These are phyloP conservation scores for Gamsiella multidivaricata DNA, from an alignment of 192 early-diverging fungal genomes.

Conservation along the genomic window DNA sequence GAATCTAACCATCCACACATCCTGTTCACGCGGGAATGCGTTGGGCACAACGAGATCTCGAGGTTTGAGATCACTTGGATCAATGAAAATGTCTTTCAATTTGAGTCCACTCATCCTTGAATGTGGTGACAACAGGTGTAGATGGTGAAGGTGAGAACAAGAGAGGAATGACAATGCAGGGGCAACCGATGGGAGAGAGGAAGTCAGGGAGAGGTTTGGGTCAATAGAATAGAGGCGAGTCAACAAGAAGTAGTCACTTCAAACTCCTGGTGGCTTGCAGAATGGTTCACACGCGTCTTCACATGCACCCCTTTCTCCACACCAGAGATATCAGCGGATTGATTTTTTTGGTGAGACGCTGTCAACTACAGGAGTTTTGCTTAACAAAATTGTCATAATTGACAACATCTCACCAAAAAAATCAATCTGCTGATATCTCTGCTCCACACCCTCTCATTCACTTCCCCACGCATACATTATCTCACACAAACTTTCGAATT, in stretches of 20 bases:
- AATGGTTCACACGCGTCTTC: no score
- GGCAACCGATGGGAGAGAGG: no score
- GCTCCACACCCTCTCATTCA: not conserved
- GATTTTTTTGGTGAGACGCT: no score
- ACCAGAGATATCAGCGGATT: not conserved
- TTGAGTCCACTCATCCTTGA: slow-evolving; percentile 9
- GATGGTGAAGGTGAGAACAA: not conserved
- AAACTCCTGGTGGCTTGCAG: no score
- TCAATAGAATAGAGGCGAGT: not conserved
- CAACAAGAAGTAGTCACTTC: not conserved
- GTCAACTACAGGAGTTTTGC: no score
- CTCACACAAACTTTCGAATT: not conserved
- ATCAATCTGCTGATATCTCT: not conserved
- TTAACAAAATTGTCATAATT: no score
- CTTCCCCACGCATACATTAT: not conserved
- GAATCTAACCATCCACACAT: not conserved
- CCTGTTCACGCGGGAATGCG: slow-evolving; percentile 3
- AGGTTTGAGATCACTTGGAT: slow-evolving; percentile 13
- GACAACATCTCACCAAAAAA: no score
- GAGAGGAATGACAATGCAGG: not conserved
- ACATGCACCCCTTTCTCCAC: no score
- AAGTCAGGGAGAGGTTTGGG: no score
- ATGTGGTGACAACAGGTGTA: no score
- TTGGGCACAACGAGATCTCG: slow-evolving; percentile 11
- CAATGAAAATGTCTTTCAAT: slow-evolving; percentile 5